Evolutionary conservation across 345 rosid genomes (phyloP), one percentile per base, ranked within the genome.

Genomic region (Aethionema arabicum): DNA sequence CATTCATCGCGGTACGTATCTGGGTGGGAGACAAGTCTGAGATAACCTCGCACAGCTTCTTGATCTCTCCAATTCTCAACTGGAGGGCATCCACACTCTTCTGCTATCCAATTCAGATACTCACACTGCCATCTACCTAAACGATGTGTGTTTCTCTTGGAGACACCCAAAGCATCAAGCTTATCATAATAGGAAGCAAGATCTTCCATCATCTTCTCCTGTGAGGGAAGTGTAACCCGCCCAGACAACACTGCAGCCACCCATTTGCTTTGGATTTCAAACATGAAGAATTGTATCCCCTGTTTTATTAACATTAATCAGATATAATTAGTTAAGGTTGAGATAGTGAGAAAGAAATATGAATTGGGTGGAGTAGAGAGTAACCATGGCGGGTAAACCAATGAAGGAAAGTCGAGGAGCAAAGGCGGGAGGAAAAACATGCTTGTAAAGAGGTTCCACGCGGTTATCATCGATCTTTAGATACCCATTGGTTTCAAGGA

Each of bases 361-460:
- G 3, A 37, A 13, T 7, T 14, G n/a, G 27, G 27, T 21, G 27
- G 27, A 21, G 27, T 1, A 2, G 27, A 15, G 29, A 63, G 55
- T 52, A 59, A 90, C 95, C 90, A 76, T 81, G 71, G 72, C 75
- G 7, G 97, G 90, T 70, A 87, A 55, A 46, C 96, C 96, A 27
- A 88, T 47, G 66, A 91, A 85, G 4, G 96, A 87, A 65, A 91
- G 89, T 70, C 75, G 52, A 0, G 93, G 98, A 5, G 96, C 84
- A 50, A 82, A 70, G 10, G 29, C 63, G 0, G 93, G 88, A 8
- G 91, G 91, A 53, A 91, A 88, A 21, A 88, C 69, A 6, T 91
- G 91, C 77, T 85, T 75, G 79, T 88, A 88, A 4, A 85, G 59
- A 36, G 91, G 96, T 7, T 78, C 95, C 8, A 91, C 81, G 30